phyloP scores from a whole-genome alignment of 202 grass and related monocot genomes.

The Elaeis oleifera region DNA sequence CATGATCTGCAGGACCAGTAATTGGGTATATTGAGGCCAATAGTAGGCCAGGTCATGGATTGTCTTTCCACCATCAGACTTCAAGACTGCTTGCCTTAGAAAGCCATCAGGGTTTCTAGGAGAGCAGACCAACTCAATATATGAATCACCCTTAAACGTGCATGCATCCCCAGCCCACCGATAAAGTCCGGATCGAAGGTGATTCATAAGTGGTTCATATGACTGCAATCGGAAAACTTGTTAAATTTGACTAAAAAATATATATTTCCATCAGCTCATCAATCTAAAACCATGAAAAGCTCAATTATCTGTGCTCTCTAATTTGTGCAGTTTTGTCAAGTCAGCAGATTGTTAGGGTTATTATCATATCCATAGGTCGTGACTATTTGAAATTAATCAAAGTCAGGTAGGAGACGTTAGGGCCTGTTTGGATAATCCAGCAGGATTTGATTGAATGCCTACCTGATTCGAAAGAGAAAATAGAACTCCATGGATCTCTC shows the following conservation, averaged over 20 bases:
- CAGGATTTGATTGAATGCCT: no score
- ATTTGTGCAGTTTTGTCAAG: no score
- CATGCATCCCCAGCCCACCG: slow-evolving; percentile 74
- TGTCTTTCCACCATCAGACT: slow-evolving; percentile 24
- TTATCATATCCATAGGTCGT: no score
- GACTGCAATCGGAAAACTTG: slow-evolving; percentile 35
- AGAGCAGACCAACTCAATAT: slow-evolving; percentile 80
- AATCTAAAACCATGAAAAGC: no score
- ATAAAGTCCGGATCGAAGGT: slow-evolving; percentile 60
- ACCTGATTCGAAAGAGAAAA: no score
- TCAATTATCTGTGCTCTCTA: no score
- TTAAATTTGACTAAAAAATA: neutral
- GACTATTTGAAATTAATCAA: no score
- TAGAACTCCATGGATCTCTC: no score
- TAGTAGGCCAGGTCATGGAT: slow-evolving; percentile 82
- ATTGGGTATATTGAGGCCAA: slow-evolving; percentile 97
- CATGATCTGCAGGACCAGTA: slow-evolving; percentile 33
- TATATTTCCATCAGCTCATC: no score
- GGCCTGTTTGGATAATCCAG: no score
- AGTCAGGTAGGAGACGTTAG: no score
- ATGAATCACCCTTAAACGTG: slow-evolving; percentile 33
- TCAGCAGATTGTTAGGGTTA: no score
- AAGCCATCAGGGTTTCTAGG: slow-evolving; percentile 89
- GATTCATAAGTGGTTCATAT: slow-evolving; percentile 52
- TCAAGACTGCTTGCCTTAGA: slow-evolving; percentile 52